Base-by-base conservation (phyloP, 129 eudicot genomes). In the Erigeron canadensis region DNA sequence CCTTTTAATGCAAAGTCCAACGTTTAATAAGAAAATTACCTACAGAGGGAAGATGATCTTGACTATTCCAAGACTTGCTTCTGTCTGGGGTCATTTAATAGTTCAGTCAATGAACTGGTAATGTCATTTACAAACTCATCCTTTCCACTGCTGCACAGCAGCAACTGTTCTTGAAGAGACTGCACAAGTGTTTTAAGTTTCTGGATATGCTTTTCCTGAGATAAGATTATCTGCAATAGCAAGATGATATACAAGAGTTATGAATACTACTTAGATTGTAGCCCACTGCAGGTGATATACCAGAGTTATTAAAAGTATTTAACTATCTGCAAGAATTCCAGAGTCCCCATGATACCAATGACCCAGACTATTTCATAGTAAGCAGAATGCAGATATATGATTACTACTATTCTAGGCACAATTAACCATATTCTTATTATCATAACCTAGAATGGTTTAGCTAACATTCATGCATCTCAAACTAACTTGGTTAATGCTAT, bases 181-280 rank as follows among this genome's bases (percentile, higher is more conserved):
- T 73, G 83, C 56, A 81, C 89, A 18, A 81, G 84, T 72, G 76
- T 82, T 62, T 78, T 75, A 18, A 84, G 83, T 75, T 77, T 81
- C 59, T 55, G 81, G 8, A 85, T 85, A 65, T 64, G 81, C 69
- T 78, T 81, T 73, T 85, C 89, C 71, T 85, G 84, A 44, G 85
- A 75, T 72, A 85, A 41, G 51, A 85, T 81, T 51, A 85, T 81
- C 89, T 85, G 89, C 71, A 79, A 53, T 72, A 34, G 18, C 15
- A 58, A 63, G 19, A 68, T 23, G 21, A 42, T 57, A 66, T 42
- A 50, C 39, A 59, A 61, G 44, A 62, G n/a, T 51, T 50, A 22
- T 1, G 19, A 66, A 9, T 70, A 19, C 54, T 48, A 66, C 23
- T 43, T 15, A 51, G 12, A 75, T 53, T 53, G 22, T n/a, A 64